A percentile compares a stretch with the other conserved stretches of the same genome.
Evolutionary conservation across 805 yeast genomes (phyloP).

Genomic region (Metschnikowia gruessii): DNA sequence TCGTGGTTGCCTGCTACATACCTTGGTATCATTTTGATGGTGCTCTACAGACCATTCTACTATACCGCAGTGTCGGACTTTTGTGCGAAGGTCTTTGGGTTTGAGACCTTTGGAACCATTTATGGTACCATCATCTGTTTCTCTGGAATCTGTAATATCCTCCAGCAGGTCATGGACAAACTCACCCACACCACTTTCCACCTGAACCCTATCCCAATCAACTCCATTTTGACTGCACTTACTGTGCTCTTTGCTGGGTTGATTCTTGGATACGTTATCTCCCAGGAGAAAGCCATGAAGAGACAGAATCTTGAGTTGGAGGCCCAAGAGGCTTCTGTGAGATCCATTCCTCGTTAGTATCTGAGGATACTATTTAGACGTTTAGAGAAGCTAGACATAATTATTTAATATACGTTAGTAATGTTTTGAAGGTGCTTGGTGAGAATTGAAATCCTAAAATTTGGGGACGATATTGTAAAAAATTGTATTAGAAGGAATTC

Average conservation of each 20-base stretch:
- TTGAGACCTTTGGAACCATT: conserved; percentile 85
- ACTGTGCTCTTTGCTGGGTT: conserved; percentile 53
- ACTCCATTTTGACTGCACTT: conserved; percentile 48
- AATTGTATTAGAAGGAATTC: no score
- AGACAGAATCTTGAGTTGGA: conserved; percentile 57
- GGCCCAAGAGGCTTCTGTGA: conserved; percentile 56
- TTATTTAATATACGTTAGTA: background rate
- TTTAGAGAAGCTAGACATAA: background rate
- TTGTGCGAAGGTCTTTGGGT: conserved; percentile 91
- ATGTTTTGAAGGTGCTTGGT: no score
- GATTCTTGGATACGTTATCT: conserved; percentile 44
- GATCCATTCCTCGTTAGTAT: conserved; percentile 37
- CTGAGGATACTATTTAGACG: background rate
- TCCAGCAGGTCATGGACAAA: conserved; percentile 67
- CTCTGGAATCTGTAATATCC: conserved; percentile 76
- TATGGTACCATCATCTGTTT: conserved; percentile 83
- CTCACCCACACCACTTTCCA: conserved; percentile 64
- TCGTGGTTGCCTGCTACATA: conserved; percentile 56
- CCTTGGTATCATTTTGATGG: conserved; percentile 67
- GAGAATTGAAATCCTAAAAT: no score
- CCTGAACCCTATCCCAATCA: conserved; percentile 80
- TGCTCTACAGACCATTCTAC: conserved; percentile 84
- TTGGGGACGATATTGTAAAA: no score
- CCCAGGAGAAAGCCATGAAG: conserved; percentile 39
- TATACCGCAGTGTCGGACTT: conserved; percentile 92